These are phyloP conservation scores for Pichia sp. DNA, from an alignment of 1,139 yeast species.

Conservation along the genomic window DNA sequence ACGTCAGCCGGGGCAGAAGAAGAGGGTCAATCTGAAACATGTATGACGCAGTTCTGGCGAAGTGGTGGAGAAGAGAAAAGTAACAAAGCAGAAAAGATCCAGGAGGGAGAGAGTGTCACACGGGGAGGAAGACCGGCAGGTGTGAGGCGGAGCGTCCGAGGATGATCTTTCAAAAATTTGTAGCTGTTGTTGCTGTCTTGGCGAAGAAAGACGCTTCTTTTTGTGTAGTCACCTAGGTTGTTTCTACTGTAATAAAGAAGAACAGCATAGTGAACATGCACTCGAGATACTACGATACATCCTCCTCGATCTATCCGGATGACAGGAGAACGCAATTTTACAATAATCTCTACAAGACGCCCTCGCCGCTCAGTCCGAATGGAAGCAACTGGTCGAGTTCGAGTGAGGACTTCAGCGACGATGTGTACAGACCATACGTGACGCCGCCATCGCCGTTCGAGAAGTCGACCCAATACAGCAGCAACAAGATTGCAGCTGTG, in stretches of 20 bases:
- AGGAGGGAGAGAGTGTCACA: not conserved
- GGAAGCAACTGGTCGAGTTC: not conserved
- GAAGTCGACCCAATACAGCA: slow-evolving; percentile 5
- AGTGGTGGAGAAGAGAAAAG: not conserved
- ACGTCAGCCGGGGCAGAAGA: not conserved
- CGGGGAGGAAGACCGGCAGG: not conserved
- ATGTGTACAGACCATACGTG: slow-evolving; percentile 17
- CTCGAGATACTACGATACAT: slow-evolving; percentile 7
- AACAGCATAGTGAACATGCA: not conserved
- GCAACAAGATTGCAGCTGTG: not conserved
- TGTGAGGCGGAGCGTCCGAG: not conserved
- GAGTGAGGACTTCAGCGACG: slow-evolving; percentile 9
- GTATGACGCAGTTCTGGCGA: not conserved
- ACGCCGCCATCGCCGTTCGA: slow-evolving; percentile 21
- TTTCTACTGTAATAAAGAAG: not conserved
- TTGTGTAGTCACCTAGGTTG: not conserved
- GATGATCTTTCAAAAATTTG: not conserved
- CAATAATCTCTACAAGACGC: not conserved
- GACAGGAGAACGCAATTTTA: not conserved
- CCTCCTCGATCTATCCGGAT: slow-evolving; percentile 23
- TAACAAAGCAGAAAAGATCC: not conserved
- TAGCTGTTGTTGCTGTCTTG: not conserved
- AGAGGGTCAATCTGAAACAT: slow-evolving; percentile 5
- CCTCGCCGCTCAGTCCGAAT: not conserved
- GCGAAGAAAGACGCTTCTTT: not conserved